Conservation (phyloP, 176 grass and related monocot species). For the Poa pratensis region DNA sequence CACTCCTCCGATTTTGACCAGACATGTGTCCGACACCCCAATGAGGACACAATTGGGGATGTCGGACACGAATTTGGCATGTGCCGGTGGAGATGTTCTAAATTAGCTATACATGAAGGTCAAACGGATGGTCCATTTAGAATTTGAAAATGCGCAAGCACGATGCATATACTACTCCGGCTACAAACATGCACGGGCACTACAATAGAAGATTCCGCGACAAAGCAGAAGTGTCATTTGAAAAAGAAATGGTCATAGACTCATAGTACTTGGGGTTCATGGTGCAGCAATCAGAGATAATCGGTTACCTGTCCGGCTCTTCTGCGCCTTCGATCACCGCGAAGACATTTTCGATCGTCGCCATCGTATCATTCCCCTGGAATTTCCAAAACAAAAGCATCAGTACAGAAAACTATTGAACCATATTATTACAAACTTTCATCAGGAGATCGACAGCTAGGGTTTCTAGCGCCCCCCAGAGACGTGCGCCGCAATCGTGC, state of each 20-base stretch:
- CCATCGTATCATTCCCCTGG: constrained; percentile 81
- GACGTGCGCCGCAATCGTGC: too few species aligned
- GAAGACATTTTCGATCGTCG: constrained; percentile 82
- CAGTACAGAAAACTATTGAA: background rate
- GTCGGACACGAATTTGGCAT: too few species aligned
- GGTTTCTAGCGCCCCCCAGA: too few species aligned
- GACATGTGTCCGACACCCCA: too few species aligned
- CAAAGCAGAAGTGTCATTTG: background rate
- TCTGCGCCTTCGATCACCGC: constrained; percentile 73
- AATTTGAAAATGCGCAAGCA: background rate
- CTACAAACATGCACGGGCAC: background rate
- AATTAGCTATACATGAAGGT: background rate
- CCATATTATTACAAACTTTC: too few species aligned
- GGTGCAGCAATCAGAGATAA: background rate
- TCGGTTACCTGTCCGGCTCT: constrained; percentile 76
- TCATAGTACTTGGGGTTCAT: too few species aligned
- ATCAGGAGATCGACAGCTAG: background rate
- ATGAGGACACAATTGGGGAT: too few species aligned
- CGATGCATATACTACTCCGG: background rate
- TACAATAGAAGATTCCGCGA: background rate
- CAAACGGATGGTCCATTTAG: background rate
- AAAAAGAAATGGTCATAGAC: background rate
- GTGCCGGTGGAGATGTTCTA: too few species aligned
- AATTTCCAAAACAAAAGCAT: background rate
- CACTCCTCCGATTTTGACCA: too few species aligned